These are phyloP conservation scores for Claviceps sorghi DNA, from an alignment of 2,329 filamentous ascomycete genomes.

Conservation along the genomic window DNA sequence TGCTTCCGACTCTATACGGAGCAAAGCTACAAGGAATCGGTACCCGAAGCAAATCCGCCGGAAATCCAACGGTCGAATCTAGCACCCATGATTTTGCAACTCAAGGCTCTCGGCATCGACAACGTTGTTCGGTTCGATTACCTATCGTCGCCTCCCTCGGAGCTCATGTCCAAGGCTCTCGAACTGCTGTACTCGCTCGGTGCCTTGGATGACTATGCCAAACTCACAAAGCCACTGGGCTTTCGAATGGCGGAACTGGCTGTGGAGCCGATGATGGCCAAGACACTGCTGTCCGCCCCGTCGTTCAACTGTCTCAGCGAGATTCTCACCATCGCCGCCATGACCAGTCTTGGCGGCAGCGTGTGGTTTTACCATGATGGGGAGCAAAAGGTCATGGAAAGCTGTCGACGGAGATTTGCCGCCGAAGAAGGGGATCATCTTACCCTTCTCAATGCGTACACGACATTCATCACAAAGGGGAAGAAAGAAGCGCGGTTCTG, in stretches of 20 bases:
- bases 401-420: constrained; percentile 65
- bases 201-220: constrained; percentile 77
- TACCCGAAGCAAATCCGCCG: constrained; percentile 63
- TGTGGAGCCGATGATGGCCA: constrained; percentile 91
- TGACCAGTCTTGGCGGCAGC: constrained; percentile 73
- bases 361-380: constrained; percentile 73
- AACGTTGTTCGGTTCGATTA: constrained; percentile 88
- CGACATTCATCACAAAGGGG: constrained; percentile 70
- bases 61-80: constrained; percentile 90
- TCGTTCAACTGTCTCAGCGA: constrained; percentile 69
- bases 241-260: constrained; percentile 84
- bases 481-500: constrained; percentile 78
- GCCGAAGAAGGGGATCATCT: constrained; percentile 89
- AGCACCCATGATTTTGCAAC: constrained; percentile 72
- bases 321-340: constrained; percentile 81
- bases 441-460: constrained; percentile 85
- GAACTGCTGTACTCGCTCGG: constrained; percentile 79
- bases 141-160: constrained; percentile 68
- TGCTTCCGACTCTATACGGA: constrained; percentile 90
- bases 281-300: constrained; percentile 62
- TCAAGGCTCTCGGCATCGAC: constrained; percentile 90
- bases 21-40: constrained; percentile 39
- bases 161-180: constrained; percentile 71
- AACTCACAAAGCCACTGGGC: constrained; percentile 78
- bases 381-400: constrained; percentile 62